Evolutionary conservation across 805 yeast genomes (phyloP).

Genomic region (Grigorovia yakushimaensis): DNA sequence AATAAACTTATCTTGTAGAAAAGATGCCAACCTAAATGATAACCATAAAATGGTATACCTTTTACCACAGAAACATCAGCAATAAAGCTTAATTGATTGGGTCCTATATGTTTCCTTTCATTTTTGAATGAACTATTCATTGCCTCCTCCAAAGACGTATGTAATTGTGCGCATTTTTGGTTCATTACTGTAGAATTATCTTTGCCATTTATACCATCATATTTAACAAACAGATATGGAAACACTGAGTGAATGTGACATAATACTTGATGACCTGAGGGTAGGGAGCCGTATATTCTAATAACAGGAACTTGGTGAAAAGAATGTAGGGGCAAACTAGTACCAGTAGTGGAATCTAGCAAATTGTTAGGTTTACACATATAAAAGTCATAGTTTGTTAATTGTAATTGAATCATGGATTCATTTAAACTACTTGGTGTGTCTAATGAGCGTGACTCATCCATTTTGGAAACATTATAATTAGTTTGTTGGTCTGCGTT

Average conservation of each 20-base stretch:
- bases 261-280: slow-evolving; percentile 47
- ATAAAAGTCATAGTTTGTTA: slow-evolving; percentile 59
- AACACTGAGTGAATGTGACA: slow-evolving; percentile 77
- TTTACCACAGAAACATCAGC: slow-evolving; percentile 57
- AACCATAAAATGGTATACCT: slow-evolving; percentile 82
- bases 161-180: slow-evolving; percentile 33
- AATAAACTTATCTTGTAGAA: slow-evolving; percentile 61
- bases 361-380: slow-evolving; percentile 40
- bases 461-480: not conserved
- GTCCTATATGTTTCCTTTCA: slow-evolving; percentile 4
- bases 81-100: slow-evolving; percentile 32
- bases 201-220: slow-evolving; percentile 33
- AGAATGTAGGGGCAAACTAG: slow-evolving; percentile 24
- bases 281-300: slow-evolving; percentile 64
- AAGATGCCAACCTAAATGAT: slow-evolving; percentile 49
- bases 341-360: slow-evolving; percentile 39
- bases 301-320: slow-evolving; percentile 58
- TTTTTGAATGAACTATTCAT: slow-evolving; percentile 32
- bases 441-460: not conserved
- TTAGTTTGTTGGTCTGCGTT: too few relatives aligned
- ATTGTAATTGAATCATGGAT: slow-evolving; percentile 37
- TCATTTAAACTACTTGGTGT: slow-evolving; percentile 3
- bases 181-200: slow-evolving; percentile 20
- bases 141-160: slow-evolving; percentile 35
- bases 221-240: slow-evolving; percentile 71